phyloP scores from a whole-genome alignment of 768 basidiomycete genomes.

The Boletus reticuloceps region DNA sequence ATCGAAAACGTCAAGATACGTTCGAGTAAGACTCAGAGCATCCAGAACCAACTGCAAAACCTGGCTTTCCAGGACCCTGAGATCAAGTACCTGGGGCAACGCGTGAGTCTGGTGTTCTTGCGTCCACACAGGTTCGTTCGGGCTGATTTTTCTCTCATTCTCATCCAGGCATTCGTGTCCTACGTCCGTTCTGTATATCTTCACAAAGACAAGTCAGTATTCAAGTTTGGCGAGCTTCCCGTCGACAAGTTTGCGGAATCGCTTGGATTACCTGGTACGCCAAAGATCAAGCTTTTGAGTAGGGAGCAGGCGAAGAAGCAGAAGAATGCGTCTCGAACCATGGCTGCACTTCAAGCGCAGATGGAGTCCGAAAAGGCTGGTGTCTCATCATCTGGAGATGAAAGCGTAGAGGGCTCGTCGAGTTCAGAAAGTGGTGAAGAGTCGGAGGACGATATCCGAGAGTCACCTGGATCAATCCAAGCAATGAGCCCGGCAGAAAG shows the following conservation, averaged over 20 bases:
- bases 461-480: background rate
- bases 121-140: fast-evolving
- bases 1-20: slow-evolving; percentile 84
- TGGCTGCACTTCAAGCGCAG: slow-evolving; percentile 36
- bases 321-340: slow-evolving; percentile 67
- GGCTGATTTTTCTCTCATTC: background rate
- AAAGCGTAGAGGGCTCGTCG: slow-evolving; percentile 8
- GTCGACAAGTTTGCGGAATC: slow-evolving; percentile 83
- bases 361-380: slow-evolving; percentile 21
- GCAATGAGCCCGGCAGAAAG: background rate
- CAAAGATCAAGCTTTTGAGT: slow-evolving; percentile 87
- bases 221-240: slow-evolving; percentile 82
- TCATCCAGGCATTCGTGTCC: slow-evolving; percentile 82
- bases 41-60: slow-evolving; percentile 87
- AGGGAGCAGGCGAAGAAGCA: slow-evolving; percentile 66
- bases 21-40: slow-evolving; percentile 78
- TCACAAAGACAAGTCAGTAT: slow-evolving; percentile 92
- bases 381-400: slow-evolving; percentile 17
- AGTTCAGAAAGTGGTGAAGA: slow-evolving; percentile 27
- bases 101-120: slow-evolving; percentile 48
- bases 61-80: slow-evolving; percentile 94
- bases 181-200: slow-evolving; percentile 91
- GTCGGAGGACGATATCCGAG: slow-evolving; percentile 18
- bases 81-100: slow-evolving; percentile 93
- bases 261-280: slow-evolving; percentile 89